Evolutionary conservation across 2,329 filamentous ascomycete genomes (phyloP), one percentile per base, ranked within the genome.

Genomic region (Diplodia sapinea): DNA sequence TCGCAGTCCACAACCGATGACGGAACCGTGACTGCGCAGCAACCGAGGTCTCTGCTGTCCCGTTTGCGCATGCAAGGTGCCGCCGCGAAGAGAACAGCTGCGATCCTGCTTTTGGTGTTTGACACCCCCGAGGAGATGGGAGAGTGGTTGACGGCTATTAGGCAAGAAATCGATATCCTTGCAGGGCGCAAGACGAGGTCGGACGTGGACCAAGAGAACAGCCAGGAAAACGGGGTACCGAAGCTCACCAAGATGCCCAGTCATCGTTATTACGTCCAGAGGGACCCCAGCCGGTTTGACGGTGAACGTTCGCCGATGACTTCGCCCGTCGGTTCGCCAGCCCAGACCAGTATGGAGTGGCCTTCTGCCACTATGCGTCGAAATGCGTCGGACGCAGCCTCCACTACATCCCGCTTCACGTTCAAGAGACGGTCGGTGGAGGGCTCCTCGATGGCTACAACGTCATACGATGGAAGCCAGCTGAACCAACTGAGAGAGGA

Each of bases 101-200:
- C 86, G 0, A 91, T 88, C 70, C 85, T 93, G 66, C 79, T 95
- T 29, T 83, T 95, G 75, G 87, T 94, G 0, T 88, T 94, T 70
- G 87, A 92, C 64, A 87, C 82, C 69, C 88, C 89, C 2, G 87
- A 90, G 70, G 88, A 91, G 54, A 91, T 94, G 90, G 89, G 93
- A 69, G 80, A 82, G 52, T 95, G 92, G 92, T 87, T 94, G 75
- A 83, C 84, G 1, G 82, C 85, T 0, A 80, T 94, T 36, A 86
- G 91, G 49, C 84, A 84, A 66, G 88, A 91, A 73, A 93, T 94
- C 63, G 88, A 92, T 72, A 82, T 82, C 6, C 79, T 91, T 8
- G 90, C 90, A 33, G 91, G 91, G 20, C 89, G 86, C 79, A 89
- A 86, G 75, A 68, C 68, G 2, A 75, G 73, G 65, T 71, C 74